These are phyloP conservation scores for Dipteronia sinensis DNA, from an alignment of 345 rosid species.

Conservation along the genomic window DNA sequence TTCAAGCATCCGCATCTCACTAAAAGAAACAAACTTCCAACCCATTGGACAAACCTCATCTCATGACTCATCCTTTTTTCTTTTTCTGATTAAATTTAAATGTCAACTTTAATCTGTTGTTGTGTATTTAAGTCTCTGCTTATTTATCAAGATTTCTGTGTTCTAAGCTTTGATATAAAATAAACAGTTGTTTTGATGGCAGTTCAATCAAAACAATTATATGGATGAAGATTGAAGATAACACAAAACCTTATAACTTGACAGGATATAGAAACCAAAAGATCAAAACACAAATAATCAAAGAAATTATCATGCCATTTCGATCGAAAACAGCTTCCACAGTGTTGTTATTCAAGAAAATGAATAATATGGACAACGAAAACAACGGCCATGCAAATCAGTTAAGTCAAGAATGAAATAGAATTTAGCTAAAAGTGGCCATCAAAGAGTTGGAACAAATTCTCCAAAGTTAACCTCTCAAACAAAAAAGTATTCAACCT, in stretches of 20 bases:
- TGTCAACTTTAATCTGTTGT: neutral
- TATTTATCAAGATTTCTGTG: neutral
- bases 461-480: neutral
- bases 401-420: neutral
- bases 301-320: no score
- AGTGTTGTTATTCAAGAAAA: no score
- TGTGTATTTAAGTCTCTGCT: neutral
- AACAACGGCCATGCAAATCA: neutral
- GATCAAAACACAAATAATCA: neutral
- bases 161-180: neutral
- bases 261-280: no score
- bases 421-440: neutral
- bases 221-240: no score
- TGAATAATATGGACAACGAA: neutral
- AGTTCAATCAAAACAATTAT: neutral
- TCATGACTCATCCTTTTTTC: no score
- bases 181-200: neutral
- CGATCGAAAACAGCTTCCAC: no score
- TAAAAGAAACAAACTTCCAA: no score
- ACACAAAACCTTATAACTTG: no score
- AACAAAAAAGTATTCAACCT: constrained; percentile 14
- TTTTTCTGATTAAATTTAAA: no score
- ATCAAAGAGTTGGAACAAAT: constrained; percentile 2
- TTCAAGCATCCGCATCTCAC: constrained; percentile 23
- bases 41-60: no score